Conservation (phyloP, 371 early-diverging fungal species). For the Entomophthora muscae region DNA sequence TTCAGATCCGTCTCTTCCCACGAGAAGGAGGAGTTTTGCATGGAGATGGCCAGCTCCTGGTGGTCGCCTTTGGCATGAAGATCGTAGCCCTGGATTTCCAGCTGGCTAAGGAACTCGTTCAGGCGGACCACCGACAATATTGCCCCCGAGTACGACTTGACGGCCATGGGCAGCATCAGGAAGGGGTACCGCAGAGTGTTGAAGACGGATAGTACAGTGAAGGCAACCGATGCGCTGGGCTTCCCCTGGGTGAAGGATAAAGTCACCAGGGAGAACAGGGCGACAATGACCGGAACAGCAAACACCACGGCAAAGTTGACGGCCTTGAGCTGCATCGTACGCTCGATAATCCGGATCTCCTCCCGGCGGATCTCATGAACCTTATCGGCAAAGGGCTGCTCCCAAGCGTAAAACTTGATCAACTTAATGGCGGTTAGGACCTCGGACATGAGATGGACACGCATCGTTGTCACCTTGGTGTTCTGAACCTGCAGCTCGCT, state of each 20-base stretch:
- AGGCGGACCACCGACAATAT: slow-evolving; percentile 28
- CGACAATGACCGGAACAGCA: slow-evolving; percentile 33
- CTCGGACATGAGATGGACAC: slow-evolving; percentile 51
- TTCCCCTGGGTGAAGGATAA: slow-evolving; percentile 12
- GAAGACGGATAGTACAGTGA: slow-evolving; percentile 38
- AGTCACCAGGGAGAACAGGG: slow-evolving; percentile 22
- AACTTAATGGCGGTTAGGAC: slow-evolving; percentile 51
- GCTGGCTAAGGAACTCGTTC: slow-evolving; percentile 29
- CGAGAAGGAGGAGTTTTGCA: slow-evolving; percentile 6
- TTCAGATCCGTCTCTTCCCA: slow-evolving; percentile 8
- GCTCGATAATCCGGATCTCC: slow-evolving; percentile 26
- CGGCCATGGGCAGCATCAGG: slow-evolving; percentile 43
- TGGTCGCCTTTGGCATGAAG: slow-evolving; percentile 1
- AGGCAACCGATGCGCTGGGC: slow-evolving; percentile 24
- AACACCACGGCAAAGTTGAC: slow-evolving; percentile 35
- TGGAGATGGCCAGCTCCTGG: slow-evolving; percentile 1
- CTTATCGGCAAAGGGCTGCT: slow-evolving; percentile 23
- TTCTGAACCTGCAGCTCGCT: slow-evolving; percentile 16
- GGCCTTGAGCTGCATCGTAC: slow-evolving; percentile 26
- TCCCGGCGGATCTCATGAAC: slow-evolving; percentile 20
- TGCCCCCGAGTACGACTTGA: slow-evolving; percentile 26
- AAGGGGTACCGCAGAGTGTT: slow-evolving; percentile 46
- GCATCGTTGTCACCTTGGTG: slow-evolving; percentile 27
- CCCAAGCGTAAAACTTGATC: slow-evolving; percentile 63
- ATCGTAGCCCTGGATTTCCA: slow-evolving; percentile 24